Conservation (phyloP, 2,329 filamentous ascomycete species). For the Paraphaeosphaeria minitans region DNA sequence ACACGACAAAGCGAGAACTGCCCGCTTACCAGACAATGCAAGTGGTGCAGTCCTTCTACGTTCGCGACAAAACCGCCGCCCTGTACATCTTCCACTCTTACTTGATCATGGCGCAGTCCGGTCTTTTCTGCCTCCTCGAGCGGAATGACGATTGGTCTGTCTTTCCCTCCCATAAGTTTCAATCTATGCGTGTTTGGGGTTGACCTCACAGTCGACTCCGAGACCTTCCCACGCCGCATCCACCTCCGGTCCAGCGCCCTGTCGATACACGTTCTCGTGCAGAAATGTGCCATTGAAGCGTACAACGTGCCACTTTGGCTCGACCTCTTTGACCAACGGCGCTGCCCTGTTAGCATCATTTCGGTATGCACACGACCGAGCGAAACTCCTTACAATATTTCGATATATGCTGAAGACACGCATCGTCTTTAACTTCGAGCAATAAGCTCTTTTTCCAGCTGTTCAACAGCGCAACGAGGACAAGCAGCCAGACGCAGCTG, state of each 20-base stretch:
- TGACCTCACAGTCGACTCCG: constrained; percentile 57
- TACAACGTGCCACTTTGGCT: constrained; percentile 49
- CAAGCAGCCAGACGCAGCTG: constrained; percentile 25
- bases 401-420: constrained; percentile 36
- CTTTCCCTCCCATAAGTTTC: constrained; percentile 16
- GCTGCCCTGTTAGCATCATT: constrained; percentile 21
- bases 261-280: constrained; percentile 60
- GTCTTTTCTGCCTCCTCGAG: constrained; percentile 55
- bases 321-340: constrained; percentile 47
- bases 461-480: constrained; percentile 24
- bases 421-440: constrained; percentile 23
- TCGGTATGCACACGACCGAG: neutral
- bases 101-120: constrained; percentile 60
- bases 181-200: no score
- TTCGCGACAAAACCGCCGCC: constrained; percentile 66
- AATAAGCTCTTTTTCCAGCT: constrained; percentile 13
- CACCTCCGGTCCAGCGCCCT: constrained; percentile 56
- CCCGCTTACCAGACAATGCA: constrained; percentile 60
- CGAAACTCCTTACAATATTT: constrained; percentile 34
- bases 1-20: no score
- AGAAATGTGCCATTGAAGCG: constrained; percentile 64
- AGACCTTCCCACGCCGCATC: constrained; percentile 63
- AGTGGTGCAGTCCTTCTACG: constrained; percentile 61
- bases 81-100: constrained; percentile 60
- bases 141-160: constrained; percentile 54